phyloP scores from a whole-genome alignment of 306 rosid genomes.

The Parietaria judaica region DNA sequence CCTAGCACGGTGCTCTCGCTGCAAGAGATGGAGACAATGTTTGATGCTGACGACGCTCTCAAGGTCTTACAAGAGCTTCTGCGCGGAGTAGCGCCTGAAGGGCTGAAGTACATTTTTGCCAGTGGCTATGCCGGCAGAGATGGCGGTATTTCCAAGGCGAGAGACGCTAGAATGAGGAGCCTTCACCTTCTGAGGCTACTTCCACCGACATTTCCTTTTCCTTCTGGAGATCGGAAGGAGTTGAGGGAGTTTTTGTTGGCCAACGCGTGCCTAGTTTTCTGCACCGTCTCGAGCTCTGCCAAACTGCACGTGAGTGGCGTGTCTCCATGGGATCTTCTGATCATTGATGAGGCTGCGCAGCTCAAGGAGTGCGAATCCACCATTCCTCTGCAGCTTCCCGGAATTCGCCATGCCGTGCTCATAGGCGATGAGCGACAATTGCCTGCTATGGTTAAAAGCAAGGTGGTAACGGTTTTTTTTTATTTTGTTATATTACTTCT shows the following conservation, averaged over 20 bases:
- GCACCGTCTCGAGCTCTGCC: slow-evolving; percentile 42
- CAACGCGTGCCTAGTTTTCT: slow-evolving; percentile 35
- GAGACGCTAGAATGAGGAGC: neutral
- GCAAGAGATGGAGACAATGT: slow-evolving; percentile 11
- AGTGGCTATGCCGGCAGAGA: neutral
- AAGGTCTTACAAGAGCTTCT: slow-evolving; percentile 15
- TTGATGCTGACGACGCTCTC: slow-evolving; percentile 20
- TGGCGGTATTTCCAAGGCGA: slow-evolving; percentile 6
- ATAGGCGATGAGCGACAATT: slow-evolving; percentile 57
- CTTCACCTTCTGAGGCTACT: slow-evolving; percentile 20
- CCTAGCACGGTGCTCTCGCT: slow-evolving; percentile 37
- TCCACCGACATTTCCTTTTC: slow-evolving; percentile 13
- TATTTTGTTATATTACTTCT: too few species aligned
- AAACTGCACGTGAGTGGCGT: slow-evolving; percentile 11
- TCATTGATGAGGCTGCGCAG: slow-evolving; percentile 56
- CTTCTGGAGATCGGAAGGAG: too few species aligned
- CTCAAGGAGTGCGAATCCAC: slow-evolving; percentile 52
- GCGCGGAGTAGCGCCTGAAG: neutral
- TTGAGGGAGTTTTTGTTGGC: slow-evolving; percentile 20
- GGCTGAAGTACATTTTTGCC: neutral
- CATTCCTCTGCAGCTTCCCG: slow-evolving; percentile 43
- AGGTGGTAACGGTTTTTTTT: slow-evolving; percentile 25
- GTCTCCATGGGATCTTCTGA: slow-evolving; percentile 18
- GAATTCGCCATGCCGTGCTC: slow-evolving; percentile 28
- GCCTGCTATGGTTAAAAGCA: slow-evolving; percentile 54